Conservation (phyloP, 2,329 filamentous ascomycete species). For the Didymella pomorum region DNA sequence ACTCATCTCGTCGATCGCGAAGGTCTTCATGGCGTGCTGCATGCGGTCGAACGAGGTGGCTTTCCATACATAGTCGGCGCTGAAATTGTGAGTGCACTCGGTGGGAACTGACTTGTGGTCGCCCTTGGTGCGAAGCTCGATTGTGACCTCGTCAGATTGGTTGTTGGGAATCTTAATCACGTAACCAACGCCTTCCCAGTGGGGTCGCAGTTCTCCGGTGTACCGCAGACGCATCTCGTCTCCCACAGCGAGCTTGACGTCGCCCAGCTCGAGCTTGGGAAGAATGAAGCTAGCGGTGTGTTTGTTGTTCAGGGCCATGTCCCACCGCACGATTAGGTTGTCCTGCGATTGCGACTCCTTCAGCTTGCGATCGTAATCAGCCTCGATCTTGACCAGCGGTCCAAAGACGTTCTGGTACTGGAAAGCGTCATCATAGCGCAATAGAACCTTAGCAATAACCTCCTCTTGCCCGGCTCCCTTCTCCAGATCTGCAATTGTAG, state of each 20-base stretch:
- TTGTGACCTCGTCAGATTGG: conserved; percentile 95
- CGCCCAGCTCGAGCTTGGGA: conserved; percentile 95
- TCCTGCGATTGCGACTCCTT: conserved; percentile 99
- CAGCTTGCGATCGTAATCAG: conserved; percentile 97
- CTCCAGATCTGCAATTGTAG: conserved; percentile 89
- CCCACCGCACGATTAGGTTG: conserved; percentile 92
- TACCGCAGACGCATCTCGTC: conserved; percentile 99
- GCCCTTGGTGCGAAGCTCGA: conserved; percentile 91
- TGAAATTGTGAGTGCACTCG: conserved; percentile 97
- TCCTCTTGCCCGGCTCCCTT: conserved; percentile 92
- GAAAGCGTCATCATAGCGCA: conserved; percentile 96
- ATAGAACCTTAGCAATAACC: conserved; percentile 88
- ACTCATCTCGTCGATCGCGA: conserved; percentile 96
- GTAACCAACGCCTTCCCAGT: conserved; percentile 98
- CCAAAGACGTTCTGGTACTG: conserved; percentile 99
- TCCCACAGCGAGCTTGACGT: conserved; percentile 96
- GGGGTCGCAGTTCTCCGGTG: conserved; percentile 87
- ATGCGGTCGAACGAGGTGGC: conserved; percentile 99
- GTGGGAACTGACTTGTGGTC: conserved; percentile 97
- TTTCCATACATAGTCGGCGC: conserved; percentile 99
- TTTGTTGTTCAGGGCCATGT: conserved; percentile 95
- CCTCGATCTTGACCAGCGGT: conserved; percentile 97
- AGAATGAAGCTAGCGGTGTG: conserved; percentile 94
- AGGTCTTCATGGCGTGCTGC: conserved; percentile 99
- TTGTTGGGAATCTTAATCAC: conserved; percentile 99